Conservation (phyloP, 2,329 filamentous ascomycete genomes). For the Aspergillus piperis region DNA sequence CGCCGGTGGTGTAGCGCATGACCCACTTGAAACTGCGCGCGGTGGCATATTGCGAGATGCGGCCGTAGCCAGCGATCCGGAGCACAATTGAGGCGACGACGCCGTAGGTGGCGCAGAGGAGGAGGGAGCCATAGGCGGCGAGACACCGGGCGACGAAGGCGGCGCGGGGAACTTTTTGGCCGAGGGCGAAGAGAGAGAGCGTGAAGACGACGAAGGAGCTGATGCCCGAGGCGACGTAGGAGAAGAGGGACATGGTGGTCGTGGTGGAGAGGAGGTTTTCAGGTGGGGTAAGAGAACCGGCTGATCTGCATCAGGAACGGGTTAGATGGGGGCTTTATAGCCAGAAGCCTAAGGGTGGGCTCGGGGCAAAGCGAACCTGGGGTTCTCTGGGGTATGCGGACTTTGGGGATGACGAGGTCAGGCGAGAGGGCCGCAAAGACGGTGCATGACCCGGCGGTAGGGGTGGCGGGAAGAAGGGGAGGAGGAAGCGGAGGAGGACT, state of each 20-base stretch:
- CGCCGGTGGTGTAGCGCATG: slow-evolving; percentile 74
- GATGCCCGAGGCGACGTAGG: slow-evolving; percentile 59
- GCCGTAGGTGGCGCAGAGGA: slow-evolving; percentile 67
- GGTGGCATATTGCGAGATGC: slow-evolving; percentile 81
- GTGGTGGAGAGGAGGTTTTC: not conserved
- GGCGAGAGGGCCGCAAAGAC: slow-evolving; percentile 13
- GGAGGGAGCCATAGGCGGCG: slow-evolving; percentile 47
- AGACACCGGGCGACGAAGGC: slow-evolving; percentile 51
- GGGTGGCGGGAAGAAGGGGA: not conserved
- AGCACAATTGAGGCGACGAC: slow-evolving; percentile 72
- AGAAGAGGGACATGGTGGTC: slow-evolving; percentile 62
- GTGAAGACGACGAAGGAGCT: slow-evolving; percentile 66
- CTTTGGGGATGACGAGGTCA: slow-evolving; percentile 18
- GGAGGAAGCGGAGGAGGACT: not conserved
- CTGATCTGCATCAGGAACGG: not conserved
- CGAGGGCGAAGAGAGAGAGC: slow-evolving; percentile 48
- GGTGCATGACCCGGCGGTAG: slow-evolving; percentile 18
- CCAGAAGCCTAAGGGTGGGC: not conserved
- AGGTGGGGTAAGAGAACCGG: not conserved
- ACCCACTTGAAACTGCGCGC: slow-evolving; percentile 76
- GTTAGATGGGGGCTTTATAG: not conserved
- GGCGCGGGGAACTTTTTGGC: slow-evolving; percentile 44
- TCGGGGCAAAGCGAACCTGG: slow-evolving; percentile 4
- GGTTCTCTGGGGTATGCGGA: slow-evolving; percentile 9
- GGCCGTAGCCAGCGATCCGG: slow-evolving; percentile 68